A percentile compares a stretch with the other conserved stretches of the same genome.
Evolutionary conservation across 306 rosid genomes (phyloP).

Genomic region (Trichosanthes truncata): DNA sequence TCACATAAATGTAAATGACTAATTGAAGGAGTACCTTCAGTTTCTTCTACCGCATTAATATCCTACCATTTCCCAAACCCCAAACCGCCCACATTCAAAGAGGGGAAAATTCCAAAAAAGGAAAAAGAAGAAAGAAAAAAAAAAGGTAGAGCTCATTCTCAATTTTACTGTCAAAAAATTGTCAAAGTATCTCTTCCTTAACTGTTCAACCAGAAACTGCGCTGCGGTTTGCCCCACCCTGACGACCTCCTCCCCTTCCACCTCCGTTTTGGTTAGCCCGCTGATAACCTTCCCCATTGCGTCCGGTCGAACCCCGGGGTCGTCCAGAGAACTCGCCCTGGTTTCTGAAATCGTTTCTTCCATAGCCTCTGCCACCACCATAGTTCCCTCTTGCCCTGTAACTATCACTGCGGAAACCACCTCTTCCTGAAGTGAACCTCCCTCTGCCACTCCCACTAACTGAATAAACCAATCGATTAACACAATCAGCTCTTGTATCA

Average conservation of each 20-base stretch:
- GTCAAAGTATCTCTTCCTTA: constrained; percentile 28
- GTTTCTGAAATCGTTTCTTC: constrained; percentile 75
- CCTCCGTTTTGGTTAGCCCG: constrained; percentile 49
- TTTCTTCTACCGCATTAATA: constrained; percentile 13
- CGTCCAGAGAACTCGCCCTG: constrained; percentile 75
- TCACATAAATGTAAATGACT: constrained; percentile 14
- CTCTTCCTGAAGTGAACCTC: constrained; percentile 72
- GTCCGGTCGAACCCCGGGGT: constrained; percentile 42
- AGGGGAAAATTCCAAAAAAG: neutral
- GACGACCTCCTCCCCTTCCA: constrained; percentile 78
- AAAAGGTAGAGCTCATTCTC: constrained; percentile 11
- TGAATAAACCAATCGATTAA: constrained; percentile 17
- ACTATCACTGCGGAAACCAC: constrained; percentile 57
- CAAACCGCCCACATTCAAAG: constrained; percentile 10
- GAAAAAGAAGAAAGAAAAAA: neutral
- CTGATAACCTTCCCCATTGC: constrained; percentile 57
- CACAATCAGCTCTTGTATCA: constrained; percentile 10
- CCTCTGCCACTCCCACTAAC: constrained; percentile 82
- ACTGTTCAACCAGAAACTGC: constrained; percentile 24
- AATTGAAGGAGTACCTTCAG: constrained; percentile 5
- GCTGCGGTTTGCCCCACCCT: constrained; percentile 42
- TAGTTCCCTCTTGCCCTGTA: constrained; percentile 66
- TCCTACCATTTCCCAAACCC: constrained; percentile 10
- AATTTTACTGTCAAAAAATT: constrained; percentile 33
- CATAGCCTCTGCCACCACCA: constrained; percentile 65